Evolutionary conservation across 148 eudicot genomes (phyloP).

Genomic region (Vaccinium myrtillus): DNA sequence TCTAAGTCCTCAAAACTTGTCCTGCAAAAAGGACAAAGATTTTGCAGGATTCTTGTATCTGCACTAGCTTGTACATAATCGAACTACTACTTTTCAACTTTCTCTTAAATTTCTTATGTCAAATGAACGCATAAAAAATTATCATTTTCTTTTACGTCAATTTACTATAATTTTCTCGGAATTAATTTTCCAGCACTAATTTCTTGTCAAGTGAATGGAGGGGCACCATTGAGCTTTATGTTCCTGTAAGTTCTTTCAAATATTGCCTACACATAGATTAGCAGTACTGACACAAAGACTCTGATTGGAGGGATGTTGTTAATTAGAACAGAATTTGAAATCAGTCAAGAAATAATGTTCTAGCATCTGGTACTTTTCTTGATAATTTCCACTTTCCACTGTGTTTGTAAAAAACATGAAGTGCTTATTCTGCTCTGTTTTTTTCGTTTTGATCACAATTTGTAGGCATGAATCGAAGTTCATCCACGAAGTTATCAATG

Average conservation of each 20-base stretch:
- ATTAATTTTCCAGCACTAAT: too few relatives aligned
- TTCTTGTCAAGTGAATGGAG: too few relatives aligned
- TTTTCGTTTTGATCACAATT: not conserved
- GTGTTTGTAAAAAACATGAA: not conserved
- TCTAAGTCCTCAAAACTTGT: too few relatives aligned
- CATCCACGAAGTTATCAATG: slow-evolving; percentile 6
- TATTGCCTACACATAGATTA: not conserved
- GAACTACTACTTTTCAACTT: too few relatives aligned
- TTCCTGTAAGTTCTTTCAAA: not conserved
- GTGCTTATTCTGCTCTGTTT: not conserved
- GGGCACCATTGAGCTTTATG: not conserved
- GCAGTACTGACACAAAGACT: not conserved
- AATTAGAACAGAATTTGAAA: not conserved
- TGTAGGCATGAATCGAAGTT: slow-evolving; percentile 16
- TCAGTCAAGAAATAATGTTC: not conserved
- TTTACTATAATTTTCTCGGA: too few relatives aligned
- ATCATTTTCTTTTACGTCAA: too few relatives aligned
- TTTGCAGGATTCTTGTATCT: too few relatives aligned
- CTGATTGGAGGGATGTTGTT: not conserved
- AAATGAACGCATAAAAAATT: too few relatives aligned
- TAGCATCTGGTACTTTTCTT: not conserved
- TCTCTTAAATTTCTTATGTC: too few relatives aligned
- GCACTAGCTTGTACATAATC: too few relatives aligned
- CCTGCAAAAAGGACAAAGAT: too few relatives aligned
- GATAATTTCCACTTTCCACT: not conserved